Conservation (phyloP, 2,329 filamentous ascomycete species). For the Ascomycota sp. region DNA sequence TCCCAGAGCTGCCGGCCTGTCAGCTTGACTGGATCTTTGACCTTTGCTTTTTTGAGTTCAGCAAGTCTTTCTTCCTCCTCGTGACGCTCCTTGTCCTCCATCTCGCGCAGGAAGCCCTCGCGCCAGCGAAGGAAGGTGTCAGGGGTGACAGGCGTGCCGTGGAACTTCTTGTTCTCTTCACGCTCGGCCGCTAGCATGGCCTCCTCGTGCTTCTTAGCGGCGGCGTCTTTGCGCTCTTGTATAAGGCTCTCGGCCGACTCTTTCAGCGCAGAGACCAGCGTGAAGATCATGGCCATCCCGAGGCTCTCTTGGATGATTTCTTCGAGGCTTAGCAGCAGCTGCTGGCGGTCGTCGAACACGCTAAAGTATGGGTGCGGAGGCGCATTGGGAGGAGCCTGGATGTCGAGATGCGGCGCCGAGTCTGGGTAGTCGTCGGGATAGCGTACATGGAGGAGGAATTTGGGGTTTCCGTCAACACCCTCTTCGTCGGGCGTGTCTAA, state of each 20-base stretch:
- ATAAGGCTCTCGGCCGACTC: constrained; percentile 78
- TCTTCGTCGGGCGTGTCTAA: constrained; percentile 52
- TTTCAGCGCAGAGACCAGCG: constrained; percentile 67
- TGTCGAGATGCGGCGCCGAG: constrained; percentile 58
- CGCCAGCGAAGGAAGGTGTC: constrained; percentile 74
- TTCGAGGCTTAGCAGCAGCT: constrained; percentile 46
- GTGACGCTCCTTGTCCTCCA: constrained; percentile 46
- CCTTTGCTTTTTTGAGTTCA: constrained; percentile 57
- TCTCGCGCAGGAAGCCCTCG: constrained; percentile 53
- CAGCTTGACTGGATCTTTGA: constrained; percentile 51
- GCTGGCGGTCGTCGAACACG: constrained; percentile 55
- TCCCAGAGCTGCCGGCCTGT: constrained; percentile 63
- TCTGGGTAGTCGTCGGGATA: constrained; percentile 88
- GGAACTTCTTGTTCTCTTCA: constrained; percentile 91
- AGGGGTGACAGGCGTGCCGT: constrained; percentile 68
- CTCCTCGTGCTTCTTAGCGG: constrained; percentile 34
- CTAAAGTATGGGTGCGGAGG: constrained; percentile 51
- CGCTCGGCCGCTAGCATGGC: constrained; percentile 40
- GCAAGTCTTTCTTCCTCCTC: constrained; percentile 60
- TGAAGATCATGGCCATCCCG: constrained; percentile 95
- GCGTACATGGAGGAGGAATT: constrained; percentile 59
- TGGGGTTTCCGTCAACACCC: constrained; percentile 40
- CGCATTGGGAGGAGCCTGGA: constrained; percentile 50
- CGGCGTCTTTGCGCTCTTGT: constrained; percentile 44
- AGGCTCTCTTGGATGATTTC: constrained; percentile 75